Conservation (phyloP, 2,329 filamentous ascomycete species). For the Fusarium proliferatum region DNA sequence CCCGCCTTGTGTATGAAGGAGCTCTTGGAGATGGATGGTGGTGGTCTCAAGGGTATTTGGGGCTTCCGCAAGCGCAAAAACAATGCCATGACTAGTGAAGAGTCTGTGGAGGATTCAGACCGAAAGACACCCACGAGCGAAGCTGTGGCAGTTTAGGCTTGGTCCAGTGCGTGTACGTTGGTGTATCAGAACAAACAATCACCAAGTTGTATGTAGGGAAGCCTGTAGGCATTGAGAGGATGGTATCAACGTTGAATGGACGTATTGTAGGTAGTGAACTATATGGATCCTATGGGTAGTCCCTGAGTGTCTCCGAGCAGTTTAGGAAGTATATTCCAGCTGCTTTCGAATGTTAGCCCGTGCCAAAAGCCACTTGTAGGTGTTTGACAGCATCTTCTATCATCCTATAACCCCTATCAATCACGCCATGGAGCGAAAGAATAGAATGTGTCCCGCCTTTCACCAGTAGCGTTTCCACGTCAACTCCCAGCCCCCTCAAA, state of each 20-base stretch:
- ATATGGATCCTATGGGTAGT: not conserved
- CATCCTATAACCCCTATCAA: slow-evolving; percentile 40
- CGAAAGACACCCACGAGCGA: slow-evolving; percentile 12
- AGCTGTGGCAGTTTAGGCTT: slow-evolving; percentile 18
- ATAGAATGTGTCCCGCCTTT: slow-evolving; percentile 44
- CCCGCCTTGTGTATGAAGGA: slow-evolving; percentile 44
- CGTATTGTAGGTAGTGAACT: not conserved
- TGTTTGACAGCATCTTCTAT: slow-evolving; percentile 39
- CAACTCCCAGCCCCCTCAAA: slow-evolving; percentile 36
- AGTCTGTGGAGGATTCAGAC: slow-evolving; percentile 19
- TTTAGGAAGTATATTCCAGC: not conserved
- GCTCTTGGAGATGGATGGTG: slow-evolving; percentile 43
- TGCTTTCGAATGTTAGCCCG: not conserved
- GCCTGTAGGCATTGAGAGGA: not conserved
- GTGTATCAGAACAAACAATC: not conserved
- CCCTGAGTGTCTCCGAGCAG: not conserved
- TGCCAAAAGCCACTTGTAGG: slow-evolving; percentile 34
- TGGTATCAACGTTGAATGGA: not conserved
- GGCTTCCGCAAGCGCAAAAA: slow-evolving; percentile 36
- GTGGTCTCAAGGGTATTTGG: slow-evolving; percentile 45
- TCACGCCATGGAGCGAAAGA: slow-evolving; percentile 42
- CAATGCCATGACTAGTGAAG: slow-evolving; percentile 10
- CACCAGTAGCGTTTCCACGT: slow-evolving; percentile 32
- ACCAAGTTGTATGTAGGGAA: not conserved
- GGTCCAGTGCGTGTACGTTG: not conserved